Evolutionary conservation across 306 rosid species (phyloP), one percentile per base, ranked within the genome.

Genomic region (Malus fusca): DNA sequence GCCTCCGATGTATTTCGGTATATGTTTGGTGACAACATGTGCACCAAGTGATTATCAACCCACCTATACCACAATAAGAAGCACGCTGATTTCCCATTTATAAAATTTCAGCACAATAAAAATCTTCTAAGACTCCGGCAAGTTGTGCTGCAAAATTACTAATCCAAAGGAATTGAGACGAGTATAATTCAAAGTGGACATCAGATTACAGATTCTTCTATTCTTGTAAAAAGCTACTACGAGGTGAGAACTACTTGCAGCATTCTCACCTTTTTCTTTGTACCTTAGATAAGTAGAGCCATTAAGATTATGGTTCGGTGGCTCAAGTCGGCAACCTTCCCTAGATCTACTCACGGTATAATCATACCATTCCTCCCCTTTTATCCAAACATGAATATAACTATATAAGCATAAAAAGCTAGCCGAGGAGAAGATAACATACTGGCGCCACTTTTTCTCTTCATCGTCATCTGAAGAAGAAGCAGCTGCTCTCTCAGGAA

Each of bases 11-110:
- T 82, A 82, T 88, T 93, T 81, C 97, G 91, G 78, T 89, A 93
- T 74, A 93, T 91, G 79, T 93, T 93, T 31, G 98, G 98, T 58
- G 98, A 93, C 72, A 93, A 85, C 75, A 93, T 84, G 79, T 93
- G 98, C 68, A 91, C 98, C 88, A 93, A 79, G 84, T 91, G 97
- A 84, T 80, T 89, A 84, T 93, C 98, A 70, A 93, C 98, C 98
- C 98, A 93, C 88, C 98, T 93, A 79, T 35, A 83, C 61, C 63
- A 44, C 8, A 78, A 74, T 28, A 82, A 84, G 64, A 71, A 80
- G 82, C 61, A 69, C 73, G 66, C 42, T 13, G 60, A 66, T 66
- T 18, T 35, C 48, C 70, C 48, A 66, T 33, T 21, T 21, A 33
- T n/a, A 56, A 56, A 56, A 22, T 56, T 7, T 21, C 11, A 14